Base-by-base conservation (phyloP, 208 protist genomes). In the Trypanosomatidae sp. region DNA sequence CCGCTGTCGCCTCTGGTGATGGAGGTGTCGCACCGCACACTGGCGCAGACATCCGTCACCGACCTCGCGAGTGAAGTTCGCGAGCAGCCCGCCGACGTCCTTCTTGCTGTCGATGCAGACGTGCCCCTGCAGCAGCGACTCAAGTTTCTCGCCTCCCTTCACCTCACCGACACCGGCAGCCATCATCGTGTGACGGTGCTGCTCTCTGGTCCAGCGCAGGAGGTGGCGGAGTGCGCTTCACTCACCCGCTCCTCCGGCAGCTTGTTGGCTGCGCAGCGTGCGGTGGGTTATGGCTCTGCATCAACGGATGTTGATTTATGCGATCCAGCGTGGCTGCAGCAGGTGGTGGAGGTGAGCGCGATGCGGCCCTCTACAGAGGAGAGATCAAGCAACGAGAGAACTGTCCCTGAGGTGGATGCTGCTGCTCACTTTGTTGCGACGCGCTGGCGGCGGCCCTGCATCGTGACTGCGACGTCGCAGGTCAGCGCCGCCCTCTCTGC, bases 101-200 rank as follows among this genome's bases (percentile, higher is more conserved):
- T 80, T 39, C 66, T 80, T 8, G 76, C 39, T 17, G 22, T 80
- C 2, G 47, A 43, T 7, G 3, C 60, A 8, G 28, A 56, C 10
- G 22, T 80, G 3, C 66, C 19, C 6, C 30, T 71, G 25, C 44
- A 71, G 66, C 64, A 72, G 41, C 68, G 69, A 44, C 55, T 80
- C 28, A 53, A 71, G 49, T 80, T 80, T 52, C 70, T 80, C 50
- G 76, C 76, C 25, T 80, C 76, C 6, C 66, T 80, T 28, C 76
- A 76, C 47, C 55, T 80, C 49, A 67, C 49, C n/a, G 56, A 73
- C 58, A 76, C 65, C 39, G 70, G 69, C 25, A n/a, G 0, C 28
- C 76, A 80, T 39, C 76, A 80, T 13, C 8, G 53, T 7, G 76
- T 80, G 39, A 75, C 66, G 22, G 76, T 80, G 53, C 33, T 80